phyloP scores from a whole-genome alignment of 2,329 filamentous ascomycete species.

The Venturia nashicola region DNA sequence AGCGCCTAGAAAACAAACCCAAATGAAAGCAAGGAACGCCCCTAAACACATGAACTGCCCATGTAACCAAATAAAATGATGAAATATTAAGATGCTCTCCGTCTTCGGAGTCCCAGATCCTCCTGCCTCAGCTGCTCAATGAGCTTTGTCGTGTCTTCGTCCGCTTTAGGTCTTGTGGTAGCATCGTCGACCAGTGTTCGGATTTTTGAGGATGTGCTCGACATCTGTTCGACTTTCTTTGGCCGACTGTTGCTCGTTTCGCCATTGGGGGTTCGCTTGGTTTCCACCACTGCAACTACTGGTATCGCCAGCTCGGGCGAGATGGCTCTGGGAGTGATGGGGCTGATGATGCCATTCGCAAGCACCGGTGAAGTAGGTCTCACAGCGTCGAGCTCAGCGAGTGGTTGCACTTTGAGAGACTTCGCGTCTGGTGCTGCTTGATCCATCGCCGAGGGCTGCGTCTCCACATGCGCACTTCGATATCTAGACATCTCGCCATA shows the following conservation, averaged over 20 bases:
- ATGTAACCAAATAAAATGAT: not conserved
- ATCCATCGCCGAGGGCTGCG: not conserved
- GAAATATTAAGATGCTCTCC: not conserved
- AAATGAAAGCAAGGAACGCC: not conserved
- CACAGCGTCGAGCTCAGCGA: not conserved
- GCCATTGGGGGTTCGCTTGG: not conserved
- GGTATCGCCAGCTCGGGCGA: not conserved
- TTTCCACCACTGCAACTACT: not conserved
- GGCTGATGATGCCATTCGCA: not conserved
- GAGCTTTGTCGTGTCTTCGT: constrained; percentile 1
- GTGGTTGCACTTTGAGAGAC: not conserved
- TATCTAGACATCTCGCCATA: not conserved
- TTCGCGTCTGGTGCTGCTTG: not conserved
- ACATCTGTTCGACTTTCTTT: not conserved
- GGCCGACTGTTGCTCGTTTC: not conserved
- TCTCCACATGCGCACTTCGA: not conserved
- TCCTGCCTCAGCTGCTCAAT: constrained; percentile 7
- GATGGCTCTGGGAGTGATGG: not conserved
- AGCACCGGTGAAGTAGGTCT: not conserved
- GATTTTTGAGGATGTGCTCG: not conserved
- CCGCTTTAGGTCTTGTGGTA: not conserved
- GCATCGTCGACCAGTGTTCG: not conserved
- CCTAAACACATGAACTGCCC: not conserved
- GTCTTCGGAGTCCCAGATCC: constrained; percentile 1
- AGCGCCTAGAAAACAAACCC: not conserved